Percentiles rank a stretch among this genome's conserved stretches.
phyloP scores from a whole-genome alignment of 345 rosid genomes.

The Euphorbia peplus region DNA sequence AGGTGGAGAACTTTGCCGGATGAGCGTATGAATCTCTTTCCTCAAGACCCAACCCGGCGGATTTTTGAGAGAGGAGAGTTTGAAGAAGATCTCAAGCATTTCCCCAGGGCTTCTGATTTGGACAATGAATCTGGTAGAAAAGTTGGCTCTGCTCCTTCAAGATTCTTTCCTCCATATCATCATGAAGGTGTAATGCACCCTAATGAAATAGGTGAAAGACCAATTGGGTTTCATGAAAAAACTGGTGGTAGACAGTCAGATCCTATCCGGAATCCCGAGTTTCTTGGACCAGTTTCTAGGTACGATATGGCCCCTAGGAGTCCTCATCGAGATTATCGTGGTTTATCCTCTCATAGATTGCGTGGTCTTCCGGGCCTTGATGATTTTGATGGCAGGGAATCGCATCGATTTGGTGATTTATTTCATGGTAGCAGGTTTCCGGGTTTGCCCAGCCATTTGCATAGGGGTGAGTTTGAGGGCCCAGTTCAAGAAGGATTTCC shows the following conservation, averaged over 20 bases:
- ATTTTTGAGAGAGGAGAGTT: conserved; percentile 34
- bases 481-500: conserved; percentile 46
- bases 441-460: conserved; percentile 37
- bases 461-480: conserved; percentile 49
- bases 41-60: conserved; percentile 30
- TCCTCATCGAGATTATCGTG: conserved; percentile 50
- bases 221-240: conserved; percentile 38
- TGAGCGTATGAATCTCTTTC: conserved; percentile 33
- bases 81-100: conserved; percentile 46
- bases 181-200: conserved; percentile 22
- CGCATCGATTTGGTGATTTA: conserved; percentile 35
- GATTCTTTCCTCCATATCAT: conserved; percentile 43
- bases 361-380: conserved; percentile 38
- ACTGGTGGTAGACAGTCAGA: conserved; percentile 36
- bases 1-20: conserved; percentile 36
- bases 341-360: conserved; percentile 34
- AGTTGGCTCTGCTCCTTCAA: conserved; percentile 39
- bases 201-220: conserved; percentile 36
- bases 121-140: conserved; percentile 34
- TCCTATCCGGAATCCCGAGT: conserved; percentile 27
- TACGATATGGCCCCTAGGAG: conserved; percentile 49
- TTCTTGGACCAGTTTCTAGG: conserved; percentile 39
- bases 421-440: conserved; percentile 44
- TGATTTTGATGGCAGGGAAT: conserved; percentile 43
- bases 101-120: conserved; percentile 39